Base-by-base conservation (phyloP, 495 filamentous ascomycete species). In the Neurospora sublineolata region DNA sequence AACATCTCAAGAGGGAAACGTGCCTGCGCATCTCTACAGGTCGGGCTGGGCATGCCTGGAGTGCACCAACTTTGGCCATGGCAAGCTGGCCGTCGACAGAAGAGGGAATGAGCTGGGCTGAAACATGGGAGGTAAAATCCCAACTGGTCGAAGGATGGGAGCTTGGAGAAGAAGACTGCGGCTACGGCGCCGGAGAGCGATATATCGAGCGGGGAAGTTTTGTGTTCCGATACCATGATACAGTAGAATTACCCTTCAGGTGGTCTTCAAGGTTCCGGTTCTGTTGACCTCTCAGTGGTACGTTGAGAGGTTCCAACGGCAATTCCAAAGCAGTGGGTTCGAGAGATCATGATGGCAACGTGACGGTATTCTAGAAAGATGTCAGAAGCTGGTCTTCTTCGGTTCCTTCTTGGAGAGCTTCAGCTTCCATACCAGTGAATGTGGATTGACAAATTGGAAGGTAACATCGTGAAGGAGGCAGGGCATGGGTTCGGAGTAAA, bases 21-120 rank as follows among this genome's bases (percentile, higher is more conserved):
- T 78, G 69, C 76, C 76, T 78, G 76, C 72, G 74, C 75, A 75
- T 75, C 72, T 58, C 37, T 52, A 18, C 68, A 70, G 68, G 37
- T 37, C 18, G 36, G 27, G 23, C 68, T 69, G 18, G 20, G 40
- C 37, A 52, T 23, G 39, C 30, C 20, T 40, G 6, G 38, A 37
- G 64, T 68, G 68, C 38, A 52, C 68, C 37, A 20, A 4, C 52
- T 73, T 73, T 73, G 72, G 39, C 71, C 67, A 74, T 42, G n/a
- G 37, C 30, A 71, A 20, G 37, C 68, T 41, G 39, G 16, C 30
- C 67, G 67, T 23, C 18, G 38, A 30, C 20, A 69, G 20, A 68
- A 72, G 60, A 37, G 37, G 20, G 70, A 58, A 36, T 23, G 69
- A 70, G 42, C 42, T 64, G 42, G 42, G 69, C 52, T 58, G 37